Evolutionary conservation across 441 rosid species (phyloP).

Genomic region (Mallotus repandus): DNA sequence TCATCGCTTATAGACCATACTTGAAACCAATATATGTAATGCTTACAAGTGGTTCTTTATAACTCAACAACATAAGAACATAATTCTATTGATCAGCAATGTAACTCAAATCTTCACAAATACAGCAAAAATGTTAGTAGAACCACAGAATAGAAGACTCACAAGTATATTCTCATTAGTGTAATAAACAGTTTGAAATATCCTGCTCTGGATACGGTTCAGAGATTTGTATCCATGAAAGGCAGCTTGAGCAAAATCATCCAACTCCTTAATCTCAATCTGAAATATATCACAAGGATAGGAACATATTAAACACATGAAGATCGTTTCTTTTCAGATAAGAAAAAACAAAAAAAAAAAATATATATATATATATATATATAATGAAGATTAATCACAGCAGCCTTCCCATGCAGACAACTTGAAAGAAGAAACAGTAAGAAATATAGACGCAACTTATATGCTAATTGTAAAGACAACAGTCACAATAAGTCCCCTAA

Average conservation of each 20-base stretch:
- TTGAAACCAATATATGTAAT: neutral
- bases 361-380: too few species aligned
- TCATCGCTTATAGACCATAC: neutral
- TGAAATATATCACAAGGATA: constrained; percentile 33
- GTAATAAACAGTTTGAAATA: constrained; percentile 84
- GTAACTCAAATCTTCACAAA: neutral
- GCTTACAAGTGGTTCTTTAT: too few species aligned
- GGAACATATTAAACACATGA: neutral
- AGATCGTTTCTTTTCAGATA: neutral
- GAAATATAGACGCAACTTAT: neutral
- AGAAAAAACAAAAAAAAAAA: neutral
- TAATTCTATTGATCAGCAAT: neutral
- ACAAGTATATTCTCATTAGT: constrained; percentile 97
- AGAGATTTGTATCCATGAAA: constrained; percentile 88
- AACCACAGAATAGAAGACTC: constrained; percentile 31
- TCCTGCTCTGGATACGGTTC: constrained; percentile 93
- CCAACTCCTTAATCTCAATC: constrained; percentile 94
- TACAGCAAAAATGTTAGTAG: neutral
- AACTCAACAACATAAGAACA: neutral
- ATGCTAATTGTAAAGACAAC: neutral
- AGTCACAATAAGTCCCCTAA: neutral
- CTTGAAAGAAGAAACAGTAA: neutral
- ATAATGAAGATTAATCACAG: constrained; percentile 14
- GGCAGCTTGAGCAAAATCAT: constrained; percentile 96
- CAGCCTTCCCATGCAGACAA: neutral